A percentile compares a stretch with the other conserved stretches of the same genome.
phyloP scores from a whole-genome alignment of 768 basidiomycete species.

The Suillus cothurnatus region DNA sequence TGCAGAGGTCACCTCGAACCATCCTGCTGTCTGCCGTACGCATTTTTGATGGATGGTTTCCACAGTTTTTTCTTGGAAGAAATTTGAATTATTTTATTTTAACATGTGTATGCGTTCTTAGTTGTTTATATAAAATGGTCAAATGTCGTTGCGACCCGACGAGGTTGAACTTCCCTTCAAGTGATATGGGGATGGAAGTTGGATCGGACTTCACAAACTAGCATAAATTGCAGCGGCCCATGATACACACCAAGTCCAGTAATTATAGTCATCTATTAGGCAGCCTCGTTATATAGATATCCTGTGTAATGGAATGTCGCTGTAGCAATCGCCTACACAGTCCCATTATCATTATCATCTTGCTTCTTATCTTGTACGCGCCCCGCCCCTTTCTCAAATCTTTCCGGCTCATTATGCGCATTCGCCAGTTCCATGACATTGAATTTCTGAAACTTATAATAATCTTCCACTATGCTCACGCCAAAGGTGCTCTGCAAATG shows the following conservation, averaged over 20 bases:
- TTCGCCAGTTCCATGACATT: slow-evolving; percentile 78
- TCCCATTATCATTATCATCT: neutral
- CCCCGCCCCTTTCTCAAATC: slow-evolving; percentile 34
- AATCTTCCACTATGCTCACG: slow-evolving; percentile 71
- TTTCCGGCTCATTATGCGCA: slow-evolving; percentile 40
- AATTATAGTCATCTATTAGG: neutral
- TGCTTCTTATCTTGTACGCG: slow-evolving; percentile 30
- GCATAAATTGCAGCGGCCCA: neutral
- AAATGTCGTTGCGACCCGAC: no score
- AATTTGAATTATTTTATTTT: no score
- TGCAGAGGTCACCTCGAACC: no score
- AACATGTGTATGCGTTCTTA: no score
- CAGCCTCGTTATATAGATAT: neutral
- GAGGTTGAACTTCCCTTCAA: no score
- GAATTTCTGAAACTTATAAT: slow-evolving; percentile 73
- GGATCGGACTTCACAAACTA: neutral
- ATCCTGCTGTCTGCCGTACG: no score
- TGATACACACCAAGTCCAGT: neutral
- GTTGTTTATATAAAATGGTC: no score
- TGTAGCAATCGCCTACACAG: neutral
- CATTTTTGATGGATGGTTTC: no score
- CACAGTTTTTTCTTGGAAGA: no score
- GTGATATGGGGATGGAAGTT: no score
- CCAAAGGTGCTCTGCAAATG: slow-evolving; percentile 69
- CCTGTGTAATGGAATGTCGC: neutral